These are phyloP conservation scores for Suhomyces chickasaworum DNA, from an alignment of 1,139 yeast genomes.

Conservation along the genomic window DNA sequence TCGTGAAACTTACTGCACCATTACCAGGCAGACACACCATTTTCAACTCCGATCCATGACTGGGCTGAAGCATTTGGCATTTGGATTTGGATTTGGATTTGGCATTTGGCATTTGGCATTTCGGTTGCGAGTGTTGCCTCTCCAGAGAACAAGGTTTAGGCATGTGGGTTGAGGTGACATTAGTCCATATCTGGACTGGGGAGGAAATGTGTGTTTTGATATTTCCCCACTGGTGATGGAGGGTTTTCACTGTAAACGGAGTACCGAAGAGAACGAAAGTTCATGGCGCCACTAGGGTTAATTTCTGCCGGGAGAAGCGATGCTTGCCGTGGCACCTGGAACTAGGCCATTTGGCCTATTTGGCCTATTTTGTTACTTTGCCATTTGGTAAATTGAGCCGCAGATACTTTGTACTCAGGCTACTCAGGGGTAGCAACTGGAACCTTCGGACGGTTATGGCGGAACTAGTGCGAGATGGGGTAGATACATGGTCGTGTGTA, in stretches of 20 bases:
- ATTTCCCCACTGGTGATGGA: not conserved
- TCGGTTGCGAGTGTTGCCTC: not conserved
- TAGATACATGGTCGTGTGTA: constrained; percentile 1
- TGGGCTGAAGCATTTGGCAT: too few species aligned
- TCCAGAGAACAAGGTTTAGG: not conserved
- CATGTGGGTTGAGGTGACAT: not conserved
- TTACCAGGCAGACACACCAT: too few species aligned
- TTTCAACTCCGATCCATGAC: too few species aligned
- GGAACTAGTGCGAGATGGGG: not conserved
- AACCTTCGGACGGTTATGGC: constrained; percentile 1
- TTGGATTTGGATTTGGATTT: too few species aligned
- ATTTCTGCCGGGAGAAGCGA: not conserved
- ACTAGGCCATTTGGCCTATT: not conserved
- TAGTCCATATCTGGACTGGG: not conserved
- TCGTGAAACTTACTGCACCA: too few species aligned
- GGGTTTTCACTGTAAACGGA: not conserved
- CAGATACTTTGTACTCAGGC: not conserved
- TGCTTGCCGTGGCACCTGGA: not conserved
- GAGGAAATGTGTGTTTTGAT: not conserved
- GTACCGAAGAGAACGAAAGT: not conserved
- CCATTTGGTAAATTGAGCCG: not conserved
- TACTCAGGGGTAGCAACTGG: constrained; percentile 3
- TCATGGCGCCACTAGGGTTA: not conserved
- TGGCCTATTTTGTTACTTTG: too few species aligned
- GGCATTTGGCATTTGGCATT: too few species aligned